phyloP scores from a whole-genome alignment of 148 eudicot species.

The Amaranthus cruentus region DNA sequence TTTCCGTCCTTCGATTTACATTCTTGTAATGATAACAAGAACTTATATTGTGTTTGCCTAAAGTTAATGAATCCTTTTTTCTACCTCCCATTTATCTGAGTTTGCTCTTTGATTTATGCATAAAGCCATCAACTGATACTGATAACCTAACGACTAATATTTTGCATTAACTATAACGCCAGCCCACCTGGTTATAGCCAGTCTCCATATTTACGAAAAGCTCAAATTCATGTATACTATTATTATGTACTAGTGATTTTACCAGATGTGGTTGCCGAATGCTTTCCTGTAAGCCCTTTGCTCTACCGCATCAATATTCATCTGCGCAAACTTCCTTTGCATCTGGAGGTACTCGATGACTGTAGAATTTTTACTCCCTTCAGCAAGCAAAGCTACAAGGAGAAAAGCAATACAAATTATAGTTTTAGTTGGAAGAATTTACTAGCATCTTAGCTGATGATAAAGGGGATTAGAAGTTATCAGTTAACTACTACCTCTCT shows the following conservation, averaged over 20 bases:
- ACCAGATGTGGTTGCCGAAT: slow-evolving; percentile 7
- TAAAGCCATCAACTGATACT: neutral
- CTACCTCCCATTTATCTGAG: neutral
- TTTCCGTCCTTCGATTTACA: neutral
- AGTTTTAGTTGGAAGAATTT: neutral
- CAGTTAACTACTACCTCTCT: slow-evolving; percentile 18
- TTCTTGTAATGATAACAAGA: neutral
- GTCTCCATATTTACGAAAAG: slow-evolving; percentile 3
- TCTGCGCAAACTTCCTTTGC: slow-evolving; percentile 24
- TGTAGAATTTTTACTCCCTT: slow-evolving; percentile 5
- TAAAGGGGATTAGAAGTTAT: neutral
- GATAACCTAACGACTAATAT: slow-evolving; percentile 6
- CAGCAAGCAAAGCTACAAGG: slow-evolving; percentile 15
- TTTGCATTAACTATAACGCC: neutral
- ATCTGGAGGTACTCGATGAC: slow-evolving; percentile 25
- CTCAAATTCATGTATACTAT: slow-evolving; percentile 3
- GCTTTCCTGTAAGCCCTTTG: slow-evolving; percentile 13
- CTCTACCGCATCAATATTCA: slow-evolving; percentile 14
- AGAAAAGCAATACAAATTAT: neutral
- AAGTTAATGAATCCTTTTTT: neutral
- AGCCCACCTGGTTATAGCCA: neutral
- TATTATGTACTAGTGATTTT: neutral
- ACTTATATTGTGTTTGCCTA: neutral
- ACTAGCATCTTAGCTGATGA: too few species aligned
- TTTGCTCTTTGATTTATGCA: neutral